phyloP scores from a whole-genome alignment of 345 rosid species.

The Eutrema yunnanense region DNA sequence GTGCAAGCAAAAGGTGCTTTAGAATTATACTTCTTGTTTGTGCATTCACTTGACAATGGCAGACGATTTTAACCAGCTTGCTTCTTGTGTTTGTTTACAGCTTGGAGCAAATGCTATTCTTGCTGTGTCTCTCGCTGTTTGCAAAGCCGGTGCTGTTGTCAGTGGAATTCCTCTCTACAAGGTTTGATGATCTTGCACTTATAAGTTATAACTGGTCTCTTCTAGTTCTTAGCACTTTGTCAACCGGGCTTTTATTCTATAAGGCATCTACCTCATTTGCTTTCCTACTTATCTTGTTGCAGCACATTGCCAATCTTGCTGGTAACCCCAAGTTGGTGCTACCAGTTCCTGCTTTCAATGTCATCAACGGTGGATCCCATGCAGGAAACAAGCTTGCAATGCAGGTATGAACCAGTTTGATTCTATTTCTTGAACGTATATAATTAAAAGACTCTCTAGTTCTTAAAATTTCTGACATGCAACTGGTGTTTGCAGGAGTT shows the following conservation, averaged over 20 bases:
- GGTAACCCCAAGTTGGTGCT: conserved; percentile 74
- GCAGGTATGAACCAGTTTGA: conserved; percentile 46
- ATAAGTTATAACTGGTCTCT: neutral
- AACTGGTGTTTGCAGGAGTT: conserved; percentile 51
- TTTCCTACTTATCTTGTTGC: conserved; percentile 10
- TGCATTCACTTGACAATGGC: neutral
- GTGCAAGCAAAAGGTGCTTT: conserved; percentile 89
- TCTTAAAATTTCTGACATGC: neutral
- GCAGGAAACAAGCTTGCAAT: conserved; percentile 95
- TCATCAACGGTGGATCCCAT: conserved; percentile 95
- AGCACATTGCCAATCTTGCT: conserved; percentile 71
- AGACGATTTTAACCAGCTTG: neutral
- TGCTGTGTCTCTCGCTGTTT: conserved; percentile 90
- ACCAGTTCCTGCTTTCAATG: conserved; percentile 95
- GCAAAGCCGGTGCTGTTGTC: conserved; percentile 83
- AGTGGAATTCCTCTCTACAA: conserved; percentile 69
- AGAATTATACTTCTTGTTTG: neutral
- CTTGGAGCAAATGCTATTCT: conserved; percentile 96
- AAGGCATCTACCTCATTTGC: neutral
- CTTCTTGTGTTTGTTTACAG: conserved; percentile 25
- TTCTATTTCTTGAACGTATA: neutral
- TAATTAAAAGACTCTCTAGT: neutral
- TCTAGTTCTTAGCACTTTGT: neutral
- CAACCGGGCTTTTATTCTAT: neutral
- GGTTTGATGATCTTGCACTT: conserved; percentile 32